Percentiles rank a stretch among this genome's conserved stretches.
These are phyloP conservation scores for Angophora floribunda DNA, from an alignment of 345 rosid species.

Conservation along the genomic window DNA sequence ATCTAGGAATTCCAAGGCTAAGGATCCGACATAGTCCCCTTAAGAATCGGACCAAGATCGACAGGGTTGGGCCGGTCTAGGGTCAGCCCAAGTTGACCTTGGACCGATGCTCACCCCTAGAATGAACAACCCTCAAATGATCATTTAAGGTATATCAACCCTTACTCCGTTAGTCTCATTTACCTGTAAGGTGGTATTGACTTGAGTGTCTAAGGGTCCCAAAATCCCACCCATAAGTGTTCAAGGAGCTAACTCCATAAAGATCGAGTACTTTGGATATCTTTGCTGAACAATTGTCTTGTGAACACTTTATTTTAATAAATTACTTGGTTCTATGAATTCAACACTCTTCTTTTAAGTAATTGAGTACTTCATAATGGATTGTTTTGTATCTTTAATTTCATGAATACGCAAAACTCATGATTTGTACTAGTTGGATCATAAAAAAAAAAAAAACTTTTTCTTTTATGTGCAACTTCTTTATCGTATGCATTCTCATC, in stretches of 20 bases:
- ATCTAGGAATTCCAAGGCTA: no score
- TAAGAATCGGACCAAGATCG: no score
- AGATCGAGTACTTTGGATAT: rapidly evolving
- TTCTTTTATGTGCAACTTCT: not conserved
- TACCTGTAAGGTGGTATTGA: rapidly evolving
- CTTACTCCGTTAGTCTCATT: not conserved
- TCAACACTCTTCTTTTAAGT: not conserved
- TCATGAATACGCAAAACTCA: not conserved
- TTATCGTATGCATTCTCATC: not conserved
- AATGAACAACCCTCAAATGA: not conserved
- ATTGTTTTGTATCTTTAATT: not conserved
- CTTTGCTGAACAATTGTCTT: rapidly evolving
- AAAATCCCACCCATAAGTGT: rapidly evolving
- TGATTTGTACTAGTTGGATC: rapidly evolving
- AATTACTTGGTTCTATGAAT: not conserved
- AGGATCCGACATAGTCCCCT: no score
- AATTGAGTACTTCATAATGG: not conserved
- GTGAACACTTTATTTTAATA: not conserved
- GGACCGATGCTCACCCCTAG: no score
- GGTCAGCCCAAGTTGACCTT: no score
- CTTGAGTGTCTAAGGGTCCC: rapidly evolving
- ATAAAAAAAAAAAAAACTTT: no score
- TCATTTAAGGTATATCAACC: not conserved
- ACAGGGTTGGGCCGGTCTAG: no score
- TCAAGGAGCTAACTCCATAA: rapidly evolving